Base-by-base conservation (phyloP, 2,329 filamentous ascomycete species). In the Aspergillus sp. region DNA sequence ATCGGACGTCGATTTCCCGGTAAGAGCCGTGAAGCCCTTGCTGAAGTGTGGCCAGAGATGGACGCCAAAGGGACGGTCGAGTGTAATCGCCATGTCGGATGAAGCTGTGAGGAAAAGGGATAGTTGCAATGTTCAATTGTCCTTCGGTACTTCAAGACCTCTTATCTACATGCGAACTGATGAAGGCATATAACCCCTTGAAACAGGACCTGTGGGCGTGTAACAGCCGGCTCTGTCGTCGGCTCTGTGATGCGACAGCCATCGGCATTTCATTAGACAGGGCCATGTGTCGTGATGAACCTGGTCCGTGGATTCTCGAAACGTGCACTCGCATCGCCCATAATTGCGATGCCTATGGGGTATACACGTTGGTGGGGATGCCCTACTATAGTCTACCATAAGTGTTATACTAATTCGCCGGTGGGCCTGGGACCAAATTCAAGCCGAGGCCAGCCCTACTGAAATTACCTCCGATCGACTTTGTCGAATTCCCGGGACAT, bases 11-110 rank as follows among this genome's bases (percentile, higher is more conserved):
- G 90, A 87, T 78, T 93, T 96, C 69, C 93, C 93, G 55, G 84
- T 83, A 63, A 91, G 80, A 56, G 82, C 76, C 73, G 89, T 88
- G 78, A 89, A 98, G 67, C 82, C 87, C 80, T 92, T 91, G 80
- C 89, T 89, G 84, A 98, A 98, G 78, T 96, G 86, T 67, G 93
- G 91, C 95, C 95, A 98, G 76, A 97, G 80, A 63, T 90, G 83
- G 66, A 98, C 81, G 74, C 93, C 95, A 71, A 98, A 98, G 36
- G 93, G 93, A 63, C 90, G 87, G 75, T 97, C 93, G 77, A 98
- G 83, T 61, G 91, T 91, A 65, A 86, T 74, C 72, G 90, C 83
- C 73, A 78, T 63, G 76, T 63, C 69, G 77, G 67, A 13, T 73
- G n/a, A 17, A 20, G 7, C 8, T n/a, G 13, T 30, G 18, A 12